Evolutionary conservation across 2,329 filamentous ascomycete species (phyloP).

Genomic region (Endoconidiophora polonica): DNA sequence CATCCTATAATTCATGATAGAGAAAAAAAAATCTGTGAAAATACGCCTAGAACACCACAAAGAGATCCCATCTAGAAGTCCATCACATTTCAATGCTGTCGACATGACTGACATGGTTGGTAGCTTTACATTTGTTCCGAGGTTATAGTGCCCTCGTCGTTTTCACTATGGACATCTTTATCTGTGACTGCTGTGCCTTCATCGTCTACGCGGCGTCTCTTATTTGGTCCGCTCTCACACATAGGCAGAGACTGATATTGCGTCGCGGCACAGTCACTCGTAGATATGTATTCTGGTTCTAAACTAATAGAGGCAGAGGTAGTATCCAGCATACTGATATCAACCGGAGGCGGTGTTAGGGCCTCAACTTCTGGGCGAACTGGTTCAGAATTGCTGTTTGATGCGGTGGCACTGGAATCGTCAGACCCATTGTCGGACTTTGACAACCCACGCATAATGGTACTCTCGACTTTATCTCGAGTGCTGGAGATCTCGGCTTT

Average conservation of each 20-base stretch:
- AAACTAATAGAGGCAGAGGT: background rate
- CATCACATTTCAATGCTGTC: background rate
- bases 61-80: background rate
- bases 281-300: background rate
- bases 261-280: conserved; percentile 19
- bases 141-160: background rate
- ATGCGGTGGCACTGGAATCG: background rate
- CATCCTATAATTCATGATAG: too few relatives aligned
- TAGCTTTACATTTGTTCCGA: background rate
- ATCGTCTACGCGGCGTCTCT: conserved; percentile 37
- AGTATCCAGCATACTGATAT: conserved; percentile 14
- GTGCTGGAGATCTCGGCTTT: conserved; percentile 60
- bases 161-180: background rate
- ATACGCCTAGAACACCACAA: too few relatives aligned
- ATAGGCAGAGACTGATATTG: conserved; percentile 34
- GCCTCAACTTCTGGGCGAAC: conserved; percentile 71
- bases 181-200: conserved; percentile 14
- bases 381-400: conserved; percentile 29
- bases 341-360: conserved; percentile 60
- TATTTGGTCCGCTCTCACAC: conserved; percentile 36
- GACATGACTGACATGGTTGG: background rate
- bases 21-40: too few relatives aligned
- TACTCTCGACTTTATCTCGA: conserved; percentile 78
- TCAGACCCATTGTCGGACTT: conserved; percentile 30
- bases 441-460: conserved; percentile 71